These are phyloP conservation scores for Dictyostelium purpureum DNA, from an alignment of 78 protist genomes.

Conservation along the genomic window DNA sequence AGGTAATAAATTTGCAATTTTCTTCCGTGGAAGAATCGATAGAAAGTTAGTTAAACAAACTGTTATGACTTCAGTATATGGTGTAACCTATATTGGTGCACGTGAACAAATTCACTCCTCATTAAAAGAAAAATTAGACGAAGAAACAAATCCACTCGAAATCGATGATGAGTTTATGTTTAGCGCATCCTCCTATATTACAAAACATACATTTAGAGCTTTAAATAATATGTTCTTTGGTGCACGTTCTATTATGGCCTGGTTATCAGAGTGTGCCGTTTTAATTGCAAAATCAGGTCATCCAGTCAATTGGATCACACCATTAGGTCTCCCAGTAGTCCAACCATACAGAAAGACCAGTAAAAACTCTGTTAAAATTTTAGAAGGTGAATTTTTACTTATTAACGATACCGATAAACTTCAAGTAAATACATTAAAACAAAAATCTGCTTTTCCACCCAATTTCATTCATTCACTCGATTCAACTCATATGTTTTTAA, in stretches of 20 bases:
- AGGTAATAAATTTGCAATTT: conserved; percentile 21
- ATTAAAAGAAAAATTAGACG: neutral
- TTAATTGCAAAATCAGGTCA: conserved; percentile 48
- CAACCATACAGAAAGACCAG: conserved; percentile 90
- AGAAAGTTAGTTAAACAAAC: conserved; percentile 96
- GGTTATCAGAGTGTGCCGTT: conserved; percentile 85
- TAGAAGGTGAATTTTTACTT: conserved; percentile 3
- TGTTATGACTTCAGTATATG: conserved; percentile 97
- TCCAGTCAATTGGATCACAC: conserved; percentile 91
- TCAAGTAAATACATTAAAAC: conserved; percentile 50
- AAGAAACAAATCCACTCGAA: neutral
- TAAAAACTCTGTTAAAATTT: neutral
- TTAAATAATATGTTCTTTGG: conserved; percentile 85
- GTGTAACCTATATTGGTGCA: conserved; percentile 96
- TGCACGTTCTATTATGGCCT: conserved; percentile 88
- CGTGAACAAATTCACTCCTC: conserved; percentile 83
- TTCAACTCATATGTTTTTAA: conserved; percentile 94
- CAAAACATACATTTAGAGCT: conserved; percentile 59
- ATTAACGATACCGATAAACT: conserved; percentile 21
- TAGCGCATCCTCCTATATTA: conserved; percentile 10
- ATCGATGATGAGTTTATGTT: conserved; percentile 42
- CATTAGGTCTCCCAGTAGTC: conserved; percentile 92
- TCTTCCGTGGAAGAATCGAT: conserved; percentile 59
- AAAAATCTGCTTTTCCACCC: conserved; percentile 95
- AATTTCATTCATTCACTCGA: conserved; percentile 97